Conservation (phyloP, 805 yeast genomes). For the Lipomyces oligophaga region DNA sequence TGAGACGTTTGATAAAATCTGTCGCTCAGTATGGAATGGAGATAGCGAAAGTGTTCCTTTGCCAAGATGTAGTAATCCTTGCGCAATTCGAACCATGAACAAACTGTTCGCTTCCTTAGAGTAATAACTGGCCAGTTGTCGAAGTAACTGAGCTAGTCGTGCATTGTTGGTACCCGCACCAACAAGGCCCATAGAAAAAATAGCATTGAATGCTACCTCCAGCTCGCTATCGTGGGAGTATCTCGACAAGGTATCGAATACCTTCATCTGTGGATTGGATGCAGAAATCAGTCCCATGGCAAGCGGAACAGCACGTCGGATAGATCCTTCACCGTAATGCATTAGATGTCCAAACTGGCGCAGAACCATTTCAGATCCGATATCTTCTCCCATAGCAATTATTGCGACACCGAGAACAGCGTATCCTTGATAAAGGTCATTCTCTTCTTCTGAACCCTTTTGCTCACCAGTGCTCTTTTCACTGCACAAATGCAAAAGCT, state of each 20-base stretch:
- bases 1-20: constrained; percentile 79
- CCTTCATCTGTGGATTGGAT: constrained; percentile 94
- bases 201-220: constrained; percentile 91
- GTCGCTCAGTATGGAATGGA: constrained; percentile 86
- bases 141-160: constrained; percentile 87
- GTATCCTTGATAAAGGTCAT: constrained; percentile 65
- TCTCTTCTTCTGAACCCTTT: constrained; percentile 39
- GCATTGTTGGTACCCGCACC: constrained; percentile 99
- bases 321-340: constrained; percentile 93
- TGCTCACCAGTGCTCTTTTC: constrained; percentile 32
- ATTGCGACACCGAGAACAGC: constrained; percentile 93
- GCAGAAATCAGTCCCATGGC: constrained; percentile 97
- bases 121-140: constrained; percentile 93
- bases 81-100: constrained; percentile 90
- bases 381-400: constrained; percentile 95
- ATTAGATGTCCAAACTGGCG: constrained; percentile 96
- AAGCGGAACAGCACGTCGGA: constrained; percentile 90
- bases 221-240: constrained; percentile 93
- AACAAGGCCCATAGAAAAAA: constrained; percentile 94
- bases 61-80: constrained; percentile 91
- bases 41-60: constrained; percentile 89
- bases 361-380: constrained; percentile 95
- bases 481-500: constrained; percentile 74
- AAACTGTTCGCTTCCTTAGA: constrained; percentile 83
- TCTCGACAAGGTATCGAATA: constrained; percentile 91